These are phyloP conservation scores for Didymella keratinophila DNA, from an alignment of 2,329 filamentous ascomycete genomes.

Conservation along the genomic window DNA sequence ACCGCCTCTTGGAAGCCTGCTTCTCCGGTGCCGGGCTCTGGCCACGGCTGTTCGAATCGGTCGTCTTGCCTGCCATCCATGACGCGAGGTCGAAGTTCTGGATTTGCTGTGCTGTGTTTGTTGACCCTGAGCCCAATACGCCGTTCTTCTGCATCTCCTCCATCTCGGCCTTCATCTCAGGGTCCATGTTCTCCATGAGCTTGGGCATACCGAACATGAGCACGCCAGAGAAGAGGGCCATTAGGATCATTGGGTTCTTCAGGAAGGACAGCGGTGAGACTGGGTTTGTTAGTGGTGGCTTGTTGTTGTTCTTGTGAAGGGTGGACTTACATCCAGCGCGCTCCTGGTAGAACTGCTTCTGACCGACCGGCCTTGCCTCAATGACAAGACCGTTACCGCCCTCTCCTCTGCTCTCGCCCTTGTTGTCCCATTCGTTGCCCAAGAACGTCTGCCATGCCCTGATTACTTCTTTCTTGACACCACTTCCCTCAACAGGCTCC, in stretches of 20 bases:
- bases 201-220: slow-evolving; percentile 95
- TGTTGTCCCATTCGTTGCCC: slow-evolving; percentile 89
- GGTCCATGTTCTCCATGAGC: slow-evolving; percentile 96
- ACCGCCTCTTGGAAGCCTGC: slow-evolving; percentile 31
- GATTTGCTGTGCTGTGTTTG: slow-evolving; percentile 58
- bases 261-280: slow-evolving; percentile 82
- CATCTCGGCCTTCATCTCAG: slow-evolving; percentile 92
- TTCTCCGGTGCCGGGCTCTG: slow-evolving; percentile 43
- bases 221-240: slow-evolving; percentile 82
- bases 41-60: slow-evolving; percentile 32
- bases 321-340: slow-evolving; percentile 73
- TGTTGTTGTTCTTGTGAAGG: background rate
- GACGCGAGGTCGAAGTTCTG: slow-evolving; percentile 73
- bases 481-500: slow-evolving; percentile 40
- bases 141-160: slow-evolving; percentile 85
- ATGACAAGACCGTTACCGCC: slow-evolving; percentile 59
- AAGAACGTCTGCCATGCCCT: slow-evolving; percentile 84
- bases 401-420: slow-evolving; percentile 68
- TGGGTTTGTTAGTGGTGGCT: slow-evolving; percentile 48
- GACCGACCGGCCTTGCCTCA: slow-evolving; percentile 67
- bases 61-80: slow-evolving; percentile 68
- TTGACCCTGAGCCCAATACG: slow-evolving; percentile 59
- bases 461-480: slow-evolving; percentile 56
- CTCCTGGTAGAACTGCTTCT: slow-evolving; percentile 79
- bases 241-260: slow-evolving; percentile 96